These are phyloP conservation scores for Tilletia walkeri DNA, from an alignment of 1,284 basidiomycete species.

Conservation along the genomic window DNA sequence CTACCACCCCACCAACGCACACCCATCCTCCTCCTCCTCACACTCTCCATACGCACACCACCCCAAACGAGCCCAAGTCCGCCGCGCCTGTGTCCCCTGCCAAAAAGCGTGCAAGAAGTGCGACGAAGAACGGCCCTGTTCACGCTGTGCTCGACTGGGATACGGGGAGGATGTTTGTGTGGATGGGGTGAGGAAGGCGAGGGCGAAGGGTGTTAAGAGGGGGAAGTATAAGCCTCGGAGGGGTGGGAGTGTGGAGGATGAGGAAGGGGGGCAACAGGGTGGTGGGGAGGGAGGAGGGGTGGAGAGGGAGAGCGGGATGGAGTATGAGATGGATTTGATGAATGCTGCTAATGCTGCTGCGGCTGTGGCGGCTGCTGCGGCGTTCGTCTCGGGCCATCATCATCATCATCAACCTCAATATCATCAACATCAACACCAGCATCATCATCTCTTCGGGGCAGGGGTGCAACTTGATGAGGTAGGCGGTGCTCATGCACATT, in stretches of 20 bases:
- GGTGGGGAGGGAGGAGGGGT: neutral
- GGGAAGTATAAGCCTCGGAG: conserved; percentile 75
- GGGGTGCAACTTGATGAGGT: no score
- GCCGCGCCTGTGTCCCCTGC: conserved; percentile 83
- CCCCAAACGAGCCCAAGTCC: conserved; percentile 73
- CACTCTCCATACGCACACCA: neutral
- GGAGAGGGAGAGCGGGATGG: neutral
- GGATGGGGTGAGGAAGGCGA: conserved; percentile 77
- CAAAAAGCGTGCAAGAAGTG: conserved; percentile 88
- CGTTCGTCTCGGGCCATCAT: neutral
- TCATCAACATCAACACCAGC: no score
- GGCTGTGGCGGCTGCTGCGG: neutral
- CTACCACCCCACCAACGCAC: no score
- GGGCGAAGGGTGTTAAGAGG: conserved; percentile 79
- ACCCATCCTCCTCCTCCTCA: no score
- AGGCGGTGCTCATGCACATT: no score
- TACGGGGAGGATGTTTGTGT: conserved; percentile 70
- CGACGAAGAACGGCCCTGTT: conserved; percentile 78
- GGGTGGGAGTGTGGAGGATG: conserved; percentile 53
- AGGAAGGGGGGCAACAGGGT: neutral
- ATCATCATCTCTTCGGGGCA: no score
- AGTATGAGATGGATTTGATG: neutral
- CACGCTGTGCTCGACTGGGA: conserved; percentile 80
- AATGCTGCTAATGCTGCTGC: neutral
- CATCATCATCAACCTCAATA: no score